These are phyloP conservation scores for Aspergillus unguis DNA, from an alignment of 2,329 filamentous ascomycete genomes.

Conservation along the genomic window DNA sequence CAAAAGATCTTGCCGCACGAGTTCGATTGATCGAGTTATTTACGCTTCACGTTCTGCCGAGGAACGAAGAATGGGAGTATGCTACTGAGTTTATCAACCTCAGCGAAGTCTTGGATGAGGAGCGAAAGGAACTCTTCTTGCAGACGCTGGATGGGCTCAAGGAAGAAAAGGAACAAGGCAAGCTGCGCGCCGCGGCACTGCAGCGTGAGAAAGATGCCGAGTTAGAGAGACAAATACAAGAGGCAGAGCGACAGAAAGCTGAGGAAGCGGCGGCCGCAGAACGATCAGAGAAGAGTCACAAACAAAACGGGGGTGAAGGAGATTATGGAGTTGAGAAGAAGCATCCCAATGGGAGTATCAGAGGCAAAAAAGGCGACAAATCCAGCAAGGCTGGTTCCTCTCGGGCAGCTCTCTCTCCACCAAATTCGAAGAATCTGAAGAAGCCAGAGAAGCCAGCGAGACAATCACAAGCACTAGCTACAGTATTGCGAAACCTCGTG, in stretches of 20 bases:
- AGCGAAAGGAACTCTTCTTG: conserved; percentile 82
- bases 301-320: conserved; percentile 61
- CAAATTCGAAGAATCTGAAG: conserved; percentile 36
- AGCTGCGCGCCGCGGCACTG: conserved; percentile 60
- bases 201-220: conserved; percentile 59
- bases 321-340: conserved; percentile 67
- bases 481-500: conserved; percentile 49
- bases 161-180: conserved; percentile 76
- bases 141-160: conserved; percentile 79
- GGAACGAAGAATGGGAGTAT: conserved; percentile 95
- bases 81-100: conserved; percentile 84
- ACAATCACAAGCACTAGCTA: conserved; percentile 45
- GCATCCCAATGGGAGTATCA: conserved; percentile 35
- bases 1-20: conserved; percentile 75
- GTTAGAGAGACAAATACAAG: conserved; percentile 46
- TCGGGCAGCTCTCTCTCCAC: conserved; percentile 32
- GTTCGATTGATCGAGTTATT: conserved; percentile 95
- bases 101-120: conserved; percentile 85
- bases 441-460: conserved; percentile 36
- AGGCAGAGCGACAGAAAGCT: conserved; percentile 42
- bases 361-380: conserved; percentile 31
- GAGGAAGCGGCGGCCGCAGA: conserved; percentile 39
- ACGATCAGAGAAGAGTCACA: conserved; percentile 38
- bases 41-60: conserved; percentile 86
- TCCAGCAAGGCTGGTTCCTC: conserved; percentile 24